Conservation (phyloP, 2,329 filamentous ascomycete species). For the Epichloe amarillans region DNA sequence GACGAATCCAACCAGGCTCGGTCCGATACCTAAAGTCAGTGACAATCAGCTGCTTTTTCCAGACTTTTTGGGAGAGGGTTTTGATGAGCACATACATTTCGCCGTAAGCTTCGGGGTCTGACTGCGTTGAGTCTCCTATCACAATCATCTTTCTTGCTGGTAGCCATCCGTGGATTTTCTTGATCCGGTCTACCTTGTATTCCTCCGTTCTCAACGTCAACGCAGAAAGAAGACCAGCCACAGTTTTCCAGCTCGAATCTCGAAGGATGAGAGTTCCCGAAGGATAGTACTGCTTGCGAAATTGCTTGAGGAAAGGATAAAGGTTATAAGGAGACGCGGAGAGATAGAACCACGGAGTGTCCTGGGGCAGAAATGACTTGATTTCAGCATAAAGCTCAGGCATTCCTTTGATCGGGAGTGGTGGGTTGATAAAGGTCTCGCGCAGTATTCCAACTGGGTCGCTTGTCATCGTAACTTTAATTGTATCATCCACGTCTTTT, state of each 20-base stretch:
- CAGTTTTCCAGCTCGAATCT: slow-evolving; percentile 74
- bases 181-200: slow-evolving; percentile 75
- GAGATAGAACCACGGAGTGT: slow-evolving; percentile 80
- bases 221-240: slow-evolving; percentile 65
- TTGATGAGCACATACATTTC: slow-evolving; percentile 44
- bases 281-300: slow-evolving; percentile 58
- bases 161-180: slow-evolving; percentile 65
- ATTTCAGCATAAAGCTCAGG: slow-evolving; percentile 66
- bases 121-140: slow-evolving; percentile 84
- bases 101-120: slow-evolving; percentile 80
- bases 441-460: slow-evolving; percentile 68
- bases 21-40: slow-evolving; percentile 36
- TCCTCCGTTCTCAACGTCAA: slow-evolving; percentile 69
- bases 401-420: slow-evolving; percentile 65
- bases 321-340: slow-evolving; percentile 91
- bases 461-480: slow-evolving; percentile 78
- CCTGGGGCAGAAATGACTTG: slow-evolving; percentile 34
- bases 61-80: not conserved
- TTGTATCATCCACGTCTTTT: slow-evolving; percentile 82
- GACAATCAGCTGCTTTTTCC: slow-evolving; percentile 5
- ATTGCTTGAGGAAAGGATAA: slow-evolving; percentile 71
- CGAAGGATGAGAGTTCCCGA: slow-evolving; percentile 72
- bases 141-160: slow-evolving; percentile 68
- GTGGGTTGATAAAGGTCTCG: slow-evolving; percentile 69
- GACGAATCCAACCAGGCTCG: slow-evolving; percentile 62